Base-by-base conservation (phyloP, 352 stramenopile species). In the Globisporangium takayamanum region DNA sequence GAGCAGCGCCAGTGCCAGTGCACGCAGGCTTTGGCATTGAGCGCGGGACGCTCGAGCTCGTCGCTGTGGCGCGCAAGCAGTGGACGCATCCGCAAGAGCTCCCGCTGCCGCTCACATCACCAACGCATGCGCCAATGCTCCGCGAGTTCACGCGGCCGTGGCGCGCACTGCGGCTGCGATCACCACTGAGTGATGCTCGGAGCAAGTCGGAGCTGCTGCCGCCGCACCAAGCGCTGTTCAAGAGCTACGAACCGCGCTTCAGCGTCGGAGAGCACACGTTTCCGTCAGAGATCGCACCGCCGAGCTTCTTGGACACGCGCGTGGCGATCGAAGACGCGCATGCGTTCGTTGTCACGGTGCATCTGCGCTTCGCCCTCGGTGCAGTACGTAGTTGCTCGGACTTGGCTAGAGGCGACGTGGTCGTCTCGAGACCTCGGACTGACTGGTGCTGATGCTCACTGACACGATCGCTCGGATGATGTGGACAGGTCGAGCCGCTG, bases 161-260 rank as follows among this genome's bases (percentile, higher is more conserved):
- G 74, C 62, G 63, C 39, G 68, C 72, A 2, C 53, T 81, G 25
- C 59, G 70, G 25, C n/a, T 66, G 33, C 41, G 39, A 3, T 2
- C 28, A 5, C n/a, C 30, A 18, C 41, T 36, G 0, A 50, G 18
- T 6, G 46, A 55, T 8, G 28, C 39, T 36, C 28, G 44, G 20
- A 41, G 12, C 48, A 42, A 7, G 50, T 16, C 3, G 37, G 53
- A 46, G 57, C 14, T 6, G 57, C 44, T 60, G 51, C 20, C 25
- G 1, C 53, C 54, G 64, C 68, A 81, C 5, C 54, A 70, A 2
- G 76, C 69, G 16, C 51, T 89, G 37, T 55, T 89, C 49, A 87
- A 82, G 59, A 83, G 74, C 57, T 91, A 91, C 44, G 78, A 91
- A 46, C 72, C 78, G 7, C 75, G 78, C 1, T 86, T 80, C 36